Base-by-base conservation (phyloP, 2,329 filamentous ascomycete species). In the Hypoxylon sp. region DNA sequence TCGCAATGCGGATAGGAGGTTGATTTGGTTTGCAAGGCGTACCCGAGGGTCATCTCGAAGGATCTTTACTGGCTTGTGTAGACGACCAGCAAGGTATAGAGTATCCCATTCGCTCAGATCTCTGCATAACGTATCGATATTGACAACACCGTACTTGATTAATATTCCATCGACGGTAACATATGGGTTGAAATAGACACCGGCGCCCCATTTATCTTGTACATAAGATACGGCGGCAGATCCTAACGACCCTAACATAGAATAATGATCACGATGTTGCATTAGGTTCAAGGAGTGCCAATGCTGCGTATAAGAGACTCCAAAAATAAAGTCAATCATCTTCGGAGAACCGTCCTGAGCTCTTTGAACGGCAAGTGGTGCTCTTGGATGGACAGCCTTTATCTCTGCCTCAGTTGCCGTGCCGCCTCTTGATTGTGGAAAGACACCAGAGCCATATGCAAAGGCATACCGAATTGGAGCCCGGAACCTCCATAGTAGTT, bases 261-360 rank as follows among this genome's bases (percentile, higher is more conserved):
- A 98, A 81, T 99, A 99, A 80, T 99, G 96, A 75, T 97, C 87
- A 6, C 93, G 91, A 77, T 99, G 92, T 78, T 98, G 91, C 71
- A 87, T 86, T 73, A 99, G 84, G 76, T 99, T 99, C 67, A 99
- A 85, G 34, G 92, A 94, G 81, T 99, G 96, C 93, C 95, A 99
- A 81, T 99, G 96, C 77, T 99, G 92, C 1, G 92, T 93, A 79
- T 97, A 93, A 0, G 93, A 93, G 10, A 98, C 95, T 25, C 95
- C 96, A 78, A 99, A 96, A 73, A 99, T 97, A 78, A 99, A 97
- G 81, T 99, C 96, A 70, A 99, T 97, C 90, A 98, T 97, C 82
- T 98, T 98, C 11, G 93, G 93, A 0, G 90, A 90, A 30, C 93
- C 93, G 74, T 93, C 90, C 80, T 98, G 95, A 72, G 94, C 92